Conservation (phyloP, 1,284 basidiomycete species). For the Mycena sp. region DNA sequence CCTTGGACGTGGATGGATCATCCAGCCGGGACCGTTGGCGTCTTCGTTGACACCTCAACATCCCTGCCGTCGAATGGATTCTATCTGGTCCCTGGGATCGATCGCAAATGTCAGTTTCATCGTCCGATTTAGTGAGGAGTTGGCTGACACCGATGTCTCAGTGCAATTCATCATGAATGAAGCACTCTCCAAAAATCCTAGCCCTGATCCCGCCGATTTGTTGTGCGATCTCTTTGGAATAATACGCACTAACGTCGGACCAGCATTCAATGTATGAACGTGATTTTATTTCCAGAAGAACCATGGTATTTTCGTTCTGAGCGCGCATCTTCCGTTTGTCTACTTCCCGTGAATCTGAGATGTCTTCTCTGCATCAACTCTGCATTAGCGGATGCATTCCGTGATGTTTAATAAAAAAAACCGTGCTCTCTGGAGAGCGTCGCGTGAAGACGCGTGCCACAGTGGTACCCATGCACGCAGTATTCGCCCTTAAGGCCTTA, state of each 20-base stretch:
- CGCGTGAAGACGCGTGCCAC: too few relatives aligned
- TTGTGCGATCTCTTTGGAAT: conserved; percentile 66
- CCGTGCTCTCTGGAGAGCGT: too few relatives aligned
- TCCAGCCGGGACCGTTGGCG: conserved; percentile 60
- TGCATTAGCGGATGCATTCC: too few relatives aligned
- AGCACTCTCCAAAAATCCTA: conserved; percentile 46
- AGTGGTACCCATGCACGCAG: too few relatives aligned
- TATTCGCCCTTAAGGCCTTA: too few relatives aligned
- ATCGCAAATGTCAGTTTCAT: conserved; percentile 56
- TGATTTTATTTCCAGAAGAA: too few relatives aligned
- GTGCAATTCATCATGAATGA: conserved; percentile 56
- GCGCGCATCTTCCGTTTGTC: too few relatives aligned
- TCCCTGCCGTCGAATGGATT: conserved; percentile 59
- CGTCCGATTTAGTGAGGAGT: not conserved
- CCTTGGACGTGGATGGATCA: conserved; percentile 70
- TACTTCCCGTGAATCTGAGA: too few relatives aligned
- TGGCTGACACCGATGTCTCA: conserved; percentile 30
- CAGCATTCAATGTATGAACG: too few relatives aligned
- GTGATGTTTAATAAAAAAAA: too few relatives aligned
- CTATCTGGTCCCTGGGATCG: conserved; percentile 60
- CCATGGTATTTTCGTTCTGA: too few relatives aligned
- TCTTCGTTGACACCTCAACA: conserved; percentile 57
- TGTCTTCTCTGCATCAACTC: too few relatives aligned
- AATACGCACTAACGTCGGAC: conserved; percentile 60
- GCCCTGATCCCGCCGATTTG: conserved; percentile 53